These are phyloP conservation scores for Dictyophora rubrovolvata DNA, from an alignment of 768 basidiomycete genomes.

Conservation along the genomic window DNA sequence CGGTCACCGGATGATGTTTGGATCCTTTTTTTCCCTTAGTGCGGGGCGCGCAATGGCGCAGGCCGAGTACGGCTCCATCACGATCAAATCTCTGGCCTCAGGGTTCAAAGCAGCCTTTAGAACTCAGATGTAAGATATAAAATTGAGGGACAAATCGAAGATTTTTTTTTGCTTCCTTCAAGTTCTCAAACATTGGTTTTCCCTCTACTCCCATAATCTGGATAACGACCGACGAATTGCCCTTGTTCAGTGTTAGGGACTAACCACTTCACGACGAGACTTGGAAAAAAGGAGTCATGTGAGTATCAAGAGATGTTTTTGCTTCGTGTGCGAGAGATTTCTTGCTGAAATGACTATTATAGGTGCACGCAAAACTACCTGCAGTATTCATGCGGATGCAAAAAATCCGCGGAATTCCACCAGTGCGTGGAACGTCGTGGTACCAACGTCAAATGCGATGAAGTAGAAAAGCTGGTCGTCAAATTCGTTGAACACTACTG, in stretches of 20 bases:
- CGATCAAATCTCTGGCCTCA: not conserved
- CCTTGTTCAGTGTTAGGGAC: not conserved
- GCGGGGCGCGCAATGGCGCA: not conserved
- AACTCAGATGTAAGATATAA: not conserved
- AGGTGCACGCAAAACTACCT: not conserved
- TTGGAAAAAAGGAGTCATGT: not conserved
- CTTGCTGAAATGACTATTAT: not conserved
- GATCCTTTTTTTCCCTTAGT: not conserved
- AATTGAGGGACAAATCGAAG: not conserved
- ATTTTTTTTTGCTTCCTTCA: not conserved
- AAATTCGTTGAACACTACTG: not conserved
- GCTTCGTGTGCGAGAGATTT: not conserved
- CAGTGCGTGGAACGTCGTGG: not conserved
- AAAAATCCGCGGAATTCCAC: not conserved
- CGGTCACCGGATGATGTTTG: not conserved
- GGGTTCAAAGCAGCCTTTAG: not conserved
- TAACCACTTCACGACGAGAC: not conserved
- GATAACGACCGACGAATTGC: not conserved
- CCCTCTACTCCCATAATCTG: not conserved
- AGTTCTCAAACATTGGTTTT: not conserved
- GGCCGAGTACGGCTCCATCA: not conserved
- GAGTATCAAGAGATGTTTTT: not conserved
- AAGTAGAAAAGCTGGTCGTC: not conserved
- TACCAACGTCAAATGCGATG: not conserved
- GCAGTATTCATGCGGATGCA: not conserved